Conservation (phyloP, 176 grass and related monocot genomes). For the Carex littledalei region DNA sequence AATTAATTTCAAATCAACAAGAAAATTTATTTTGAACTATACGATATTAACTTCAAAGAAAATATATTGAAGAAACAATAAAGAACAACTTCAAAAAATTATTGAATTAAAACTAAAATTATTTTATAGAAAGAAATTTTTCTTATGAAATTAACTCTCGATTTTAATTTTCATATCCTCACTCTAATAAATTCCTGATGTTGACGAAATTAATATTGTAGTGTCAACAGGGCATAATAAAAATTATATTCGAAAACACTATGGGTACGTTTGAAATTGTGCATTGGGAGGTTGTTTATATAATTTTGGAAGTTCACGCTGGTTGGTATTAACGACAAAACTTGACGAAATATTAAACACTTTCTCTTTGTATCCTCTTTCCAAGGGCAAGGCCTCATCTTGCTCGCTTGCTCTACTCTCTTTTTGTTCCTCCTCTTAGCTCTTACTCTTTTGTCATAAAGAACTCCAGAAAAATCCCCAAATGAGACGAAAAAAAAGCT, state of each 20-base stretch:
- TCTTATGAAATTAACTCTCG: background rate
- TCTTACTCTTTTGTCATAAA: background rate
- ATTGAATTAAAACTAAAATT: background rate
- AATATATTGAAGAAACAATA: background rate
- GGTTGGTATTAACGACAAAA: background rate
- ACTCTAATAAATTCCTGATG: background rate
- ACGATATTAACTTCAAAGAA: background rate
- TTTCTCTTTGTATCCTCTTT: background rate
- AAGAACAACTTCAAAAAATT: background rate
- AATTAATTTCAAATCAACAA: background rate
- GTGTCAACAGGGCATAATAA: background rate
- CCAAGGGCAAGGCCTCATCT: slow-evolving; percentile 10
- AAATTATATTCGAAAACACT: background rate
- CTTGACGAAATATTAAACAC: slow-evolving; percentile 11
- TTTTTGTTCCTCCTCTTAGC: background rate
- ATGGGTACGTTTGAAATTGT: background rate
- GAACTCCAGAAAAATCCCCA: background rate
- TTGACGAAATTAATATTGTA: background rate
- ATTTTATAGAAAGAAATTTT: background rate
- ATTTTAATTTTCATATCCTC: background rate
- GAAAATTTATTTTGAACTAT: background rate
- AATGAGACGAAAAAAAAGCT: slow-evolving; percentile 22
- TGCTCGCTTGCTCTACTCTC: background rate
- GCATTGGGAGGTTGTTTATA: background rate
- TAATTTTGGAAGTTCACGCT: background rate